Base-by-base conservation (phyloP, 306 rosid genomes). In the Cercis canadensis region DNA sequence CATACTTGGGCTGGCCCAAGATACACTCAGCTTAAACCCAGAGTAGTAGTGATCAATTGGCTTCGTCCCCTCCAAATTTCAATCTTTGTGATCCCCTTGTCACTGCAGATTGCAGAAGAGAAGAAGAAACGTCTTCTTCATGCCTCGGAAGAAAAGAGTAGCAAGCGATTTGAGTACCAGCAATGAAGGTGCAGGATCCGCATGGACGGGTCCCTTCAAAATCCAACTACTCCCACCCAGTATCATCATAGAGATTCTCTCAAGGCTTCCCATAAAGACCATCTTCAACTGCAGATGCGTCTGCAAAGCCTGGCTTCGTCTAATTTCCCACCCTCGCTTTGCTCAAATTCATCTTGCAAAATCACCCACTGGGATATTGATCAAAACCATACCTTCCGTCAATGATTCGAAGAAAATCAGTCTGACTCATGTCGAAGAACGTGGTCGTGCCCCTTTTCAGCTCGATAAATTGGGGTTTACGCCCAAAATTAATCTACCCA, bases 251-350 rank as follows among this genome's bases (percentile, higher is more conserved):
- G 19, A 53, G 5, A 67, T 68, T 55, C 53, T 68, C 54, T 68
- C 63, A 5, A 39, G 63, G 74, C 54, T 54, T 14, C 11, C 54
- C 41, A 29, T 32, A n/a, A 57, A 45, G 29, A 0, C 34, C 57
- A 36, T 69, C 46, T 18, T 70, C 34, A 46, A 5, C 19, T 69
- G 63, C 54, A 54, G 46, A 52, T 19, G 52, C 32, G 63, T 68
- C 13, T 68, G 73, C 31, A 54, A 40, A 54, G 4, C 24, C 13
- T 21, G 73, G 73, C 51, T 36, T 54, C 36, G 16, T 13, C 33
- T 57, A n/a, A 57, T 29, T 24, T 57, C 57, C 11, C 18, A 70
- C 14, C 57, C 56, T 32, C 75, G 46, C 5, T 70, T 56, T 45
- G 13, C n/a, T 6, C 12, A 7, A 5, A 61, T 67, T 57, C 36